Percentiles rank a stretch among this genome's conserved stretches.
phyloP scores from a whole-genome alignment of 768 basidiomycete species.

The Pisolithus orientalis region DNA sequence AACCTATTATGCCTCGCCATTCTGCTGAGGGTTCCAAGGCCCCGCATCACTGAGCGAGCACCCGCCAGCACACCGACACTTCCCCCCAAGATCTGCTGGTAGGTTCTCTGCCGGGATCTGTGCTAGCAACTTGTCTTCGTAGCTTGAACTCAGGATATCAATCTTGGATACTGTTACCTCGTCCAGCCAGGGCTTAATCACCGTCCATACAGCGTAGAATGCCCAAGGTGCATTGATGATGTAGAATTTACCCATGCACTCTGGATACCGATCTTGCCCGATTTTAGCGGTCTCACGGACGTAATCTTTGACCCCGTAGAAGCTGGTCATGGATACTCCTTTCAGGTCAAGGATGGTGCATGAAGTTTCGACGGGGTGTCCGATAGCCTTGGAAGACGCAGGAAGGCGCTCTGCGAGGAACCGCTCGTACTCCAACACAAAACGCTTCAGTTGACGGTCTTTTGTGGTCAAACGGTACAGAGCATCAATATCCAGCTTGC shows the following conservation, averaged over 20 bases:
- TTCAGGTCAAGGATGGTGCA: constrained; percentile 96
- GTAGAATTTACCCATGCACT: constrained; percentile 97
- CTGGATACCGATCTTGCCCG: constrained; percentile 89
- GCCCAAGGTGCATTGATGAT: constrained; percentile 97
- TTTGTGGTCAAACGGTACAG: constrained; percentile 78
- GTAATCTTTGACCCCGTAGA: constrained; percentile 91
- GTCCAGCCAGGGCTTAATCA: constrained; percentile 93
- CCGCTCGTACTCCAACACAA: constrained; percentile 92
- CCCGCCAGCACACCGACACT: constrained; percentile 68
- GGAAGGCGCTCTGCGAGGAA: constrained; percentile 77
- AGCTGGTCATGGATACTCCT: constrained; percentile 62
- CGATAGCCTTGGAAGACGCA: constrained; percentile 61
- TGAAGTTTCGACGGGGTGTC: constrained; percentile 90
- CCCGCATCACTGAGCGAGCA: constrained; percentile 88
- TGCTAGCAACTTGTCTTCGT: constrained; percentile 67
- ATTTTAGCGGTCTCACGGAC: constrained; percentile 68
- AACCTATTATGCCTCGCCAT: neutral
- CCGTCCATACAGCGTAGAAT: constrained; percentile 81
- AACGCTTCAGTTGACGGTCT: constrained; percentile 82
- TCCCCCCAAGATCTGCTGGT: constrained; percentile 81
- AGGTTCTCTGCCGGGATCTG: constrained; percentile 85
- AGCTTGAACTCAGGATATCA: constrained; percentile 67
- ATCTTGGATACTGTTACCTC: constrained; percentile 95
- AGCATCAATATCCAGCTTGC: constrained; percentile 79
- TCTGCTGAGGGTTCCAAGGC: constrained; percentile 63